Evolutionary conservation across 1,284 basidiomycete genomes (phyloP).

Genomic region (Cerioporus squamosus): DNA sequence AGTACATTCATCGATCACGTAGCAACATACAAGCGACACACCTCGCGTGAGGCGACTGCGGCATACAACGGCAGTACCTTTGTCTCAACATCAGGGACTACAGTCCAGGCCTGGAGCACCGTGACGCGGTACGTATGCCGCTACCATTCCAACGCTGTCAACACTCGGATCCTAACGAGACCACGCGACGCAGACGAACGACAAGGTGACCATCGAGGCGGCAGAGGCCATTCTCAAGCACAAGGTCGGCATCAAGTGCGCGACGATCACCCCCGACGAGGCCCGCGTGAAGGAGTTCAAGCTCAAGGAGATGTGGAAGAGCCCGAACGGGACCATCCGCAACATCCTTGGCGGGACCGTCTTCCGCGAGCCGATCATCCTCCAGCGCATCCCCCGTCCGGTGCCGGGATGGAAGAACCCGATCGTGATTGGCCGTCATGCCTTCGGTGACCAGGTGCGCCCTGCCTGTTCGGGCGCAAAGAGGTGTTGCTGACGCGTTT

Average conservation of each 20-base stretch:
- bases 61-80: too few relatives aligned
- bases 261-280: constrained; percentile 98
- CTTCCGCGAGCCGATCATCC: constrained; percentile 98
- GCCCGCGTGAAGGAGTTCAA: constrained; percentile 94
- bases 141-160: not conserved
- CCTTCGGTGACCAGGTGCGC: constrained; percentile 91
- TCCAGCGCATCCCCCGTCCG: constrained; percentile 89
- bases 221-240: constrained; percentile 91
- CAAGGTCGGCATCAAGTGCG: constrained; percentile 95
- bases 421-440: constrained; percentile 96
- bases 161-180: not conserved
- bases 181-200: constrained; percentile 72
- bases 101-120: constrained; percentile 92
- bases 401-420: constrained; percentile 97
- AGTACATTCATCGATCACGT: too few relatives aligned
- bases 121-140: constrained; percentile 79
- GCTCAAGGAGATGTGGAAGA: constrained; percentile 98
- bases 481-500: not conserved
- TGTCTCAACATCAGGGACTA: constrained; percentile 96
- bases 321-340: constrained; percentile 95
- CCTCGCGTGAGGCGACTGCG: too few relatives aligned
- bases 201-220: constrained; percentile 92
- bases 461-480: not conserved
- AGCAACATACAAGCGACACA: too few relatives aligned
- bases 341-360: constrained; percentile 98